These are phyloP conservation scores for Phytophthora vignae DNA, from an alignment of 352 stramenopile genomes.

Conservation along the genomic window DNA sequence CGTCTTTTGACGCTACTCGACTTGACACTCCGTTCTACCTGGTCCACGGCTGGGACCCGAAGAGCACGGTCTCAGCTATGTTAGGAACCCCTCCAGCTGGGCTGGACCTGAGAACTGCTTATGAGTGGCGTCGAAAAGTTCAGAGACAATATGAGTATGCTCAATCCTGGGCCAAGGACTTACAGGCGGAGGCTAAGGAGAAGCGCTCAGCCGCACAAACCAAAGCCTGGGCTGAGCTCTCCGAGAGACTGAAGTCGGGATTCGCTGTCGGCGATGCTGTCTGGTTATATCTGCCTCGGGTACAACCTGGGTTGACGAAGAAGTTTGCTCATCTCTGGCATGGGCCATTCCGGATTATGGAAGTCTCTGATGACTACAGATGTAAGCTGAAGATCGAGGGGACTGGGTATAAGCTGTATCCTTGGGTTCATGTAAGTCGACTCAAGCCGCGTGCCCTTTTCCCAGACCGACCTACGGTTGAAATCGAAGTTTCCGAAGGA, in stretches of 20 bases:
- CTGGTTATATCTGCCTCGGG: neutral
- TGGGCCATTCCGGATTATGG: neutral
- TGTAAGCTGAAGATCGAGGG: constrained; percentile 1
- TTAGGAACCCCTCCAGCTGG: too few relatives aligned
- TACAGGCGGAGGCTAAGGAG: neutral
- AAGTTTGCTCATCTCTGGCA: constrained; percentile 2
- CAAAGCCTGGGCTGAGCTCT: neutral
- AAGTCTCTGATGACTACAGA: neutral
- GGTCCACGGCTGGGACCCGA: neutral
- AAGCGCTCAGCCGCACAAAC: neutral
- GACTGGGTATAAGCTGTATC: neutral
- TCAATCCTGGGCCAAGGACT: neutral
- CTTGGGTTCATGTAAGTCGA: neutral
- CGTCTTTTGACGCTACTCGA: neutral
- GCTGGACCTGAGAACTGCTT: too few relatives aligned
- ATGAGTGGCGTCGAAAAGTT: too few relatives aligned
- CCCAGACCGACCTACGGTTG: neutral
- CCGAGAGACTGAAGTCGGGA: neutral
- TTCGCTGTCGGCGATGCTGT: neutral
- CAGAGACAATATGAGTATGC: too few relatives aligned
- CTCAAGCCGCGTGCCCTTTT: neutral
- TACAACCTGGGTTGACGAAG: neutral
- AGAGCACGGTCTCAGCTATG: too few relatives aligned
- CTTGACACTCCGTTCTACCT: neutral
- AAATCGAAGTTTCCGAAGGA: neutral